Evolutionary conservation across 2,329 filamentous ascomycete genomes (phyloP), one percentile per base, ranked within the genome.

Genomic region (Aspergillus sp.): DNA sequence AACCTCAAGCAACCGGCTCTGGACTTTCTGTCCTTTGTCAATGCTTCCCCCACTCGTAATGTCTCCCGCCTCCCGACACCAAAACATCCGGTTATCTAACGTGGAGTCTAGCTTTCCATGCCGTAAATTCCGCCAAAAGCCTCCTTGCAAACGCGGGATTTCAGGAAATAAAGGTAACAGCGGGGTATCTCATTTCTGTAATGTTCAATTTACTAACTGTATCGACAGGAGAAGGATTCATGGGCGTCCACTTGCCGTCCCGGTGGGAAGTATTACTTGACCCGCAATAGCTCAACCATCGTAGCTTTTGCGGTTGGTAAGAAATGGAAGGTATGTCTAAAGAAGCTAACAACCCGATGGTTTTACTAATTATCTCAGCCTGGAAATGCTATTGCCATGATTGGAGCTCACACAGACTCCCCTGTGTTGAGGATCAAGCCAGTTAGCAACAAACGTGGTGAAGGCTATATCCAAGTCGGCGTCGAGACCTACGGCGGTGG

Each of bases 401-500:
- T 99, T 60, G 95, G 93, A 66, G 93, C 95, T 39, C 93, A 99
- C 77, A 98, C 95, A 58, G 95, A 99, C 77, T 97, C 93, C 11
- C 92, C 91, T 5, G 93, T 90, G 66, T 84, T 99, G 49, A 88
- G 93, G 58, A 81, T 99, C 73, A 99, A 99, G 81, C 95, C 95
- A 12, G 88, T 96, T 42, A 96, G 91, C 71, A 96, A 93, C 78
- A 95, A 93, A 78, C 84, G 85, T 69, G 87, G 85, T 55, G 89
- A 90, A 63, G 93, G 93, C 12, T 99, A 95, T 75, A 78, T 97
- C 62, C 95, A 99, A 77, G 88, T 99, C 56, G 95, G 93, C 53
- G 93, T 97, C 51, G 95, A 99, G 81, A 93, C 91, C 2, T 99
- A 99, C 71, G 95, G 95, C 53, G 95, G 95, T 60, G 95, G 95